These are phyloP conservation scores for Erythrobasidium yunnanense DNA, from an alignment of 768 basidiomycete genomes.

Conservation along the genomic window DNA sequence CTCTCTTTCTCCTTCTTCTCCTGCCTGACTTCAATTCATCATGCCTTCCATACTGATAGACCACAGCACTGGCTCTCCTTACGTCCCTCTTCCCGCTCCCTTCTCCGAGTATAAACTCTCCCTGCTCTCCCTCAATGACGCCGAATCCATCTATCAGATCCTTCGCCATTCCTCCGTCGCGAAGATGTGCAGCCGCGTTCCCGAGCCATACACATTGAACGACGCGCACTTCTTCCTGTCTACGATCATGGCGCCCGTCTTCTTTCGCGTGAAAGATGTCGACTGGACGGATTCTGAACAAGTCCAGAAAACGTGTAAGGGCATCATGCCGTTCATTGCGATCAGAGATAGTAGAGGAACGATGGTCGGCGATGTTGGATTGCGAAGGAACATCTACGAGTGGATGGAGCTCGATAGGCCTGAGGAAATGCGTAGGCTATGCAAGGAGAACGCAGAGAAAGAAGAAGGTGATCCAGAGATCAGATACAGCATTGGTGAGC, in stretches of 20 bases:
- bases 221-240: background rate
- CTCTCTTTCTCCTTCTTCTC: too few relatives aligned
- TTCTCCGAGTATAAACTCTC: background rate
- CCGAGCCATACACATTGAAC: background rate
- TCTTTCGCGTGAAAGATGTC: background rate
- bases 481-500: slow-evolving; percentile 2
- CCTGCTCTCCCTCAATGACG: background rate
- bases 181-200: background rate
- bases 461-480: background rate
- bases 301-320: background rate
- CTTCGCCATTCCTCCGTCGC: background rate
- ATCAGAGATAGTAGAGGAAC: background rate
- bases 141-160: background rate
- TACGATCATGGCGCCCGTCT: background rate
- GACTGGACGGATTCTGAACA: background rate
- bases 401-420: background rate
- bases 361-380: background rate
- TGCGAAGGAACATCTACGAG: slow-evolving; percentile 1
- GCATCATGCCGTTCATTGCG: background rate
- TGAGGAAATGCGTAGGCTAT: background rate
- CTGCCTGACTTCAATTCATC: background rate
- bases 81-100: background rate
- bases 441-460: background rate
- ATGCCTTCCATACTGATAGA: background rate
- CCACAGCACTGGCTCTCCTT: background rate